Evolutionary conservation across 2,329 filamentous ascomycete species (phyloP).

Genomic region (Colletotrichum sp.): DNA sequence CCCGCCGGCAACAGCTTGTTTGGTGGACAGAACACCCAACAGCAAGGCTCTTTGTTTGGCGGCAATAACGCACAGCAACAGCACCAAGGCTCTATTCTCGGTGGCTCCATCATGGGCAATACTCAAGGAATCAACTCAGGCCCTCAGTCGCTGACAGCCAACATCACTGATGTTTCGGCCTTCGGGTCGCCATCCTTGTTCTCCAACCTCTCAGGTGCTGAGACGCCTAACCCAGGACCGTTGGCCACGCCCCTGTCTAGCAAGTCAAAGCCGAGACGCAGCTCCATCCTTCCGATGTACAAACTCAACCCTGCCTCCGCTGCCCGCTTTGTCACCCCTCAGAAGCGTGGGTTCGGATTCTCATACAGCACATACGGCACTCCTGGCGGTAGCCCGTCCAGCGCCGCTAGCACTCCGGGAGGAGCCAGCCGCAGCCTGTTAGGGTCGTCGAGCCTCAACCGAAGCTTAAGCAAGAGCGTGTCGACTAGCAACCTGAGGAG

Average conservation of each 20-base stretch:
- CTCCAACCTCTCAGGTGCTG: conserved; percentile 69
- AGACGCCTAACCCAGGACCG: conserved; percentile 77
- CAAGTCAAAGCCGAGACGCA: conserved; percentile 76
- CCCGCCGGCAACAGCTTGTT: conserved; percentile 58
- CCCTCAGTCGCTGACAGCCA: conserved; percentile 68
- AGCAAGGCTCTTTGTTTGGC: conserved; percentile 52
- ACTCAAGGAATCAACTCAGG: conserved; percentile 58
- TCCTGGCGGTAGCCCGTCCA: conserved; percentile 72
- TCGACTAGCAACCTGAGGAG: conserved; percentile 87
- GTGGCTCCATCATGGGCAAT: conserved; percentile 65
- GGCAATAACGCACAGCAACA: conserved; percentile 53
- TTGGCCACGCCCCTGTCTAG: conserved; percentile 88
- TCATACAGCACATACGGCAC: conserved; percentile 92
- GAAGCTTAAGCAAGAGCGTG: conserved; percentile 83
- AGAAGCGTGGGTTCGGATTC: conserved; percentile 88
- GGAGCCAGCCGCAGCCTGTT: conserved; percentile 69
- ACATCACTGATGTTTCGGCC: conserved; percentile 82
- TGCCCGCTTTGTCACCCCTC: conserved; percentile 81
- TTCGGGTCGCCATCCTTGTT: conserved; percentile 92
- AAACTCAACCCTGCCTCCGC: conserved; percentile 84
- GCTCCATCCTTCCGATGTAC: conserved; percentile 82
- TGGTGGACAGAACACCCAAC: conserved; percentile 51
- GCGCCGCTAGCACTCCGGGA: conserved; percentile 72
- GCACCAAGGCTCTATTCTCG: conserved; percentile 36
- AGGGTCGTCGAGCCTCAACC: conserved; percentile 67